phyloP scores from a whole-genome alignment of 1,284 basidiomycete species.

The Microstroma glucosiphilum region DNA sequence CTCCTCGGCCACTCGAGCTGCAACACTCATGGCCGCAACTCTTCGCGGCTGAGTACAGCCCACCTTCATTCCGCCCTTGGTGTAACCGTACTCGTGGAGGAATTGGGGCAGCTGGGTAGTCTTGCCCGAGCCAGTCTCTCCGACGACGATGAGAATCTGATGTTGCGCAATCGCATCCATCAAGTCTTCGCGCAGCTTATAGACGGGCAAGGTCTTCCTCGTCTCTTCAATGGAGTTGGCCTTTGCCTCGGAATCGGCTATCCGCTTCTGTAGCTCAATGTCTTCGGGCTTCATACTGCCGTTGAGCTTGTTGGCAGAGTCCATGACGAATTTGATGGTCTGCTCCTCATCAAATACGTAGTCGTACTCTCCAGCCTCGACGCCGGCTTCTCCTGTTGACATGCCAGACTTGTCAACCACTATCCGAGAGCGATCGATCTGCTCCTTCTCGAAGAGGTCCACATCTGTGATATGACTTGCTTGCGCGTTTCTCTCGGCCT shows the following conservation, averaged over 20 bases:
- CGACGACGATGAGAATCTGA: conserved; percentile 59
- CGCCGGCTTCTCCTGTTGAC: conserved; percentile 51
- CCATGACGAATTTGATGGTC: conserved; percentile 91
- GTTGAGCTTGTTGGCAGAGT: conserved; percentile 54
- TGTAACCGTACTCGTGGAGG: conserved; percentile 93
- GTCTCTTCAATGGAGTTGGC: conserved; percentile 50
- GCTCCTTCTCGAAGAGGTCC: conserved; percentile 80
- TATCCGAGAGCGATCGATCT: conserved; percentile 68
- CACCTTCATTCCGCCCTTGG: conserved; percentile 73
- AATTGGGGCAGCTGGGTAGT: conserved; percentile 98
- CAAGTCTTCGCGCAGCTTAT: conserved; percentile 42
- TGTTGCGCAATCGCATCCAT: conserved; percentile 80
- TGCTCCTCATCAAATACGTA: conserved; percentile 98
- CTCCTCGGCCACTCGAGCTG: conserved; percentile 96
- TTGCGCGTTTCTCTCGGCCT: conserved; percentile 56
- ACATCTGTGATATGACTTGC: conserved; percentile 88
- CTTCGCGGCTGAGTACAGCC: conserved; percentile 98
- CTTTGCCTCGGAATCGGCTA: conserved; percentile 82
- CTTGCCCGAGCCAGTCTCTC: conserved; percentile 77
- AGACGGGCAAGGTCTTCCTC: conserved; percentile 45
- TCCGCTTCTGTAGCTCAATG: conserved; percentile 74
- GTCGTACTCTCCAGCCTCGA: conserved; percentile 64
- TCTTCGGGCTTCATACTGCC: conserved; percentile 72
- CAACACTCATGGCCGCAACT: conserved; percentile 98
- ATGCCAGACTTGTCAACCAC: conserved; percentile 55